Conservation (phyloP, 2,329 filamentous ascomycete genomes). For the Colletotrichum destructivum region DNA sequence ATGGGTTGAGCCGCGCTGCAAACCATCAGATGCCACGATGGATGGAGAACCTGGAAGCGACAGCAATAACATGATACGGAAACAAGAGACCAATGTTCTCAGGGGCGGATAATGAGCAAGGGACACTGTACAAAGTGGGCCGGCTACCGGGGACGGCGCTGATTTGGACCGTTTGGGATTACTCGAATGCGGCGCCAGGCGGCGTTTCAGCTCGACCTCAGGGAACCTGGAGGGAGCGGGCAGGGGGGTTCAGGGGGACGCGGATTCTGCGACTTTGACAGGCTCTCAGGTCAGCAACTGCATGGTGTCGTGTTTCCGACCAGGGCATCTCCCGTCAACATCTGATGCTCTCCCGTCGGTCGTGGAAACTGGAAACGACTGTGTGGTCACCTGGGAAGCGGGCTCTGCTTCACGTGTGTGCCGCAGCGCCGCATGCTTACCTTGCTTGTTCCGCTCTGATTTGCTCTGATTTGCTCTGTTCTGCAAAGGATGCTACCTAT, state of each 20-base stretch:
- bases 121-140: slow-evolving; percentile 8
- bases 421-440: too few relatives aligned
- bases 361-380: slow-evolving; percentile 32
- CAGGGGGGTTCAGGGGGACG: slow-evolving; percentile 2
- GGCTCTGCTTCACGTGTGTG: not conserved
- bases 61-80: slow-evolving; percentile 6
- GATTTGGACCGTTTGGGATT: slow-evolving; percentile 49
- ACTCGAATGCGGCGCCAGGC: slow-evolving; percentile 48
- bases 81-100: slow-evolving; percentile 5
- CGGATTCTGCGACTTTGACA: slow-evolving; percentile 27
- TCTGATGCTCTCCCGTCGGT: slow-evolving; percentile 22
- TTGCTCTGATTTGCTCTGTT: not conserved
- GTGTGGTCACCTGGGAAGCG: not conserved
- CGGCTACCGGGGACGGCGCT: not conserved
- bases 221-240: slow-evolving; percentile 18
- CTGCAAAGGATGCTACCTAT: not conserved
- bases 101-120: not conserved
- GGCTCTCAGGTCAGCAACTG: slow-evolving; percentile 19
- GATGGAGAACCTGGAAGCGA: slow-evolving; percentile 6
- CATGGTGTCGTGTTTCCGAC: slow-evolving; percentile 20
- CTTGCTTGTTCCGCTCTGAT: too few relatives aligned
- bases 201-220: slow-evolving; percentile 54
- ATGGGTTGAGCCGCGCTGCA: not conserved
- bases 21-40: not conserved
- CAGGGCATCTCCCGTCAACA: slow-evolving; percentile 11